phyloP scores from a whole-genome alignment of 495 filamentous ascomycete genomes.

The Penicillium maclennaniae region DNA sequence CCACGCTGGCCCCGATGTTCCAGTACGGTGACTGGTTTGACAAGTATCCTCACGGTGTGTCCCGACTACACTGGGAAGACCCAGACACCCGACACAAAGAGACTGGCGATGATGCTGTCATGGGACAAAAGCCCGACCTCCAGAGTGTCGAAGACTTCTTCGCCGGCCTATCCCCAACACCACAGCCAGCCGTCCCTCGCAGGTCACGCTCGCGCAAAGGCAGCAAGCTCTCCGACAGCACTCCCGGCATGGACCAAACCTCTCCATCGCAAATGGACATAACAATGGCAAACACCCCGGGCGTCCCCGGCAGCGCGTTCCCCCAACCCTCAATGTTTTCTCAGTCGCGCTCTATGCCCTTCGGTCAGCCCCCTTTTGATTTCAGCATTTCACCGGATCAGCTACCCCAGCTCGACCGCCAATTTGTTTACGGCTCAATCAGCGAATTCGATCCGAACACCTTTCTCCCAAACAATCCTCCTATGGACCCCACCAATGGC shows the following conservation, averaged over 20 bases:
- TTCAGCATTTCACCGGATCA: constrained; percentile 42
- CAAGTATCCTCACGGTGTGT: constrained; percentile 89
- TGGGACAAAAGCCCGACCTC: constrained; percentile 81
- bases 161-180: constrained; percentile 68
- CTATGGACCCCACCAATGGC: constrained; percentile 27
- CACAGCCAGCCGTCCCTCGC: constrained; percentile 44
- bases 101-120: constrained; percentile 71
- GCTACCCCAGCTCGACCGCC: constrained; percentile 64
- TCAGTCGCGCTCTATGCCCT: constrained; percentile 33
- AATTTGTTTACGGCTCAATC: constrained; percentile 76
- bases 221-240: constrained; percentile 30
- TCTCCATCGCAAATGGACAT: constrained; percentile 34
- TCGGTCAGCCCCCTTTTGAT: constrained; percentile 38
- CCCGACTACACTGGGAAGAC: constrained; percentile 77
- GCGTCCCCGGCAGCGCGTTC: constrained; percentile 43
- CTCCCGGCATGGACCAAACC: constrained; percentile 24
- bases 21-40: constrained; percentile 99
- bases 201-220: constrained; percentile 36
- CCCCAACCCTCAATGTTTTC: constrained; percentile 35
- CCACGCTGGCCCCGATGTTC: constrained; percentile 58
- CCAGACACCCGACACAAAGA: constrained; percentile 65
- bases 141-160: constrained; percentile 97
- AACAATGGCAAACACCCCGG: constrained; percentile 34
- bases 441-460: constrained; percentile 53
- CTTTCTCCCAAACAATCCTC: constrained; percentile 30